Conservation (phyloP, 371 early-diverging fungal species). For the Saksenaea oblongispora region DNA sequence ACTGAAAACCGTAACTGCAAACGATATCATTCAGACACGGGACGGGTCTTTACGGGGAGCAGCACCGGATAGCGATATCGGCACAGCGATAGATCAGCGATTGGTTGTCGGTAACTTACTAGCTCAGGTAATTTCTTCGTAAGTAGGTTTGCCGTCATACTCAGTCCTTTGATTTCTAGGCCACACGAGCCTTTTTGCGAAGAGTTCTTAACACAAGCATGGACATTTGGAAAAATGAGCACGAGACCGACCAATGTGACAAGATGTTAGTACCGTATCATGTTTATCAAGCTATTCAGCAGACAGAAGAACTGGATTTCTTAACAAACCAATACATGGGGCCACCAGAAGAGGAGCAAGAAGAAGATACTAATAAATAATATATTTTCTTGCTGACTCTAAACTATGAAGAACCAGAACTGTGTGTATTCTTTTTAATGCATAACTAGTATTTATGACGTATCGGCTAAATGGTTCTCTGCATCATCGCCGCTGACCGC, state of each 20-base stretch:
- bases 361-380: not conserved
- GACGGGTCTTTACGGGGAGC: conserved; percentile 38
- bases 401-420: not conserved
- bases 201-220: conserved; percentile 26
- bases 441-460: not conserved
- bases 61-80: conserved; percentile 25
- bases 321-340: conserved; percentile 55
- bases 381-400: not conserved
- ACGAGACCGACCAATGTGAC: conserved; percentile 19
- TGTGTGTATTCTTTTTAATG: not conserved
- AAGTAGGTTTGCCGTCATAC: not conserved
- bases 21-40: conserved; percentile 34
- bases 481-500: conserved; percentile 11
- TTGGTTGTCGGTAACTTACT: conserved; percentile 34
- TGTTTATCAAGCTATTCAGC: conserved; percentile 48
- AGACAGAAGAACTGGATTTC: conserved; percentile 51
- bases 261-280: conserved; percentile 56
- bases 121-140: conserved; percentile 16
- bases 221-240: conserved; percentile 26
- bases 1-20: conserved; percentile 38
- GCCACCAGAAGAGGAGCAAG: conserved; percentile 7
- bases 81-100: conserved; percentile 39
- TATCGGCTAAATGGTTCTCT: not conserved
- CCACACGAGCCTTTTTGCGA: conserved; percentile 31
- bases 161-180: conserved; percentile 7